Evolutionary conservation across 768 basidiomycete genomes (phyloP).

Genomic region (Termitomyces bulborhizus): DNA sequence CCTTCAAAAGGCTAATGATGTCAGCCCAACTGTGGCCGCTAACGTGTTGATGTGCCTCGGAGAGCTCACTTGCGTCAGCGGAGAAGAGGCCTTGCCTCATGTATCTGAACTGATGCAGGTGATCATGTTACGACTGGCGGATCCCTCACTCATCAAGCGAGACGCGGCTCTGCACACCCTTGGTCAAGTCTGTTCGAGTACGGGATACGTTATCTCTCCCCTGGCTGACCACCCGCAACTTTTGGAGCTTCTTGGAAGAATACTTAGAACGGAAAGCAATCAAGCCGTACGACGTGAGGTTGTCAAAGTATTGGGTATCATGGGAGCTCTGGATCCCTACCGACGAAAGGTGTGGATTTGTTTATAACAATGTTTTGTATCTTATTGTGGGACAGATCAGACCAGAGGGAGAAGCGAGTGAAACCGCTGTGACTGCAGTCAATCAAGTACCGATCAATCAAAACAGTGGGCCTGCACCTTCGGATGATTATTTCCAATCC

Average conservation of each 20-base stretch:
- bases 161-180: constrained; percentile 93
- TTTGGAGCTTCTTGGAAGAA: constrained; percentile 76
- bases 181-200: constrained; percentile 93
- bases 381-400: constrained; percentile 35
- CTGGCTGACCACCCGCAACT: constrained; percentile 89
- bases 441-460: constrained; percentile 67
- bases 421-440: constrained; percentile 53
- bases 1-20: constrained; percentile 82
- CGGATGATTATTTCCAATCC: constrained; percentile 97
- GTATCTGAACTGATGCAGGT: constrained; percentile 87
- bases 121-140: constrained; percentile 84
- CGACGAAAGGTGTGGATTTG: constrained; percentile 65
- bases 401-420: constrained; percentile 59
- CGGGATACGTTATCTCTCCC: constrained; percentile 90
- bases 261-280: constrained; percentile 76
- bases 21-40: constrained; percentile 82
- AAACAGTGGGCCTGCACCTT: constrained; percentile 51
- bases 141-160: constrained; percentile 81
- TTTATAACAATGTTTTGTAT: not conserved
- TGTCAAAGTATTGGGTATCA: constrained; percentile 90
- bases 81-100: constrained; percentile 81
- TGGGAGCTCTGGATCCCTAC: constrained; percentile 96
- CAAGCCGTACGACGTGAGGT: constrained; percentile 77
- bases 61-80: constrained; percentile 88
- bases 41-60: constrained; percentile 93